These are phyloP conservation scores for Aspergillus hiratsukae DNA, from an alignment of 2,329 filamentous ascomycete species.

Conservation along the genomic window DNA sequence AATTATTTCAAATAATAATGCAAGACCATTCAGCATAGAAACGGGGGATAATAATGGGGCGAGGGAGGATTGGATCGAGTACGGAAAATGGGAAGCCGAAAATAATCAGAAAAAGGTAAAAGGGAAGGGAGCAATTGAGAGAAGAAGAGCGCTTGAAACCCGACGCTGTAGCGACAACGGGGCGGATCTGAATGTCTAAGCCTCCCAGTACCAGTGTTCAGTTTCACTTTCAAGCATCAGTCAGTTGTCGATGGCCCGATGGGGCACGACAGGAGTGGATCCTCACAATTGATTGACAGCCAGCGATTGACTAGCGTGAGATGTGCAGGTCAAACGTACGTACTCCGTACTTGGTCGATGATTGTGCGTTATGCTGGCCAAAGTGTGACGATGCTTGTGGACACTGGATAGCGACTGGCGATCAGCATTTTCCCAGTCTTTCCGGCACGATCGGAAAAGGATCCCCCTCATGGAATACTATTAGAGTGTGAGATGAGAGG, in stretches of 20 bases:
- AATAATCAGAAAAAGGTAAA: background rate
- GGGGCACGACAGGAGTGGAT: background rate
- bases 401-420: background rate
- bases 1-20: background rate
- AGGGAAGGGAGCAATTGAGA: background rate
- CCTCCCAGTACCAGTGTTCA: background rate
- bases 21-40: background rate
- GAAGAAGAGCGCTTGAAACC: background rate
- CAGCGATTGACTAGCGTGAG: background rate
- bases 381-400: background rate
- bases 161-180: background rate
- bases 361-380: background rate
- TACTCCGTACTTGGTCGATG: background rate
- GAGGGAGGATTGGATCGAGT: background rate
- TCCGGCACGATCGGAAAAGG: background rate
- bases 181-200: background rate
- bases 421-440: background rate
- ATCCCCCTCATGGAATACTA: background rate
- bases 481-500: background rate
- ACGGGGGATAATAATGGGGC: background rate
- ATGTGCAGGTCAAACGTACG: background rate
- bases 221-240: background rate
- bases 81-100: background rate
- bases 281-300: background rate
- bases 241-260: no score